Conservation (phyloP, 1,284 basidiomycete species). For the Inonotus hispidus region DNA sequence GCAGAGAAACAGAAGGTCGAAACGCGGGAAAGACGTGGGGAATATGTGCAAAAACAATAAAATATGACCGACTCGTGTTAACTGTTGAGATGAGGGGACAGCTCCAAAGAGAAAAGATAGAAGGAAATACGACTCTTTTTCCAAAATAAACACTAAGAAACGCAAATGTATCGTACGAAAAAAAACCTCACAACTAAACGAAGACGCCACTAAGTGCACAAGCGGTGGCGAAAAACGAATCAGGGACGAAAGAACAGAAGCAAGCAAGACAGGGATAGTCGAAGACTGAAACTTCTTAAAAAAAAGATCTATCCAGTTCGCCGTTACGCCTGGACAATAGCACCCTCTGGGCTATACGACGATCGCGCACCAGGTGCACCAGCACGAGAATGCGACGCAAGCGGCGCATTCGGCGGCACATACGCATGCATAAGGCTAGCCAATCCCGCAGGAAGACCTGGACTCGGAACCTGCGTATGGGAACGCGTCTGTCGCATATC, state of each 20-base stretch:
- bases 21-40: neutral
- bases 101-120: too few species aligned
- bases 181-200: neutral
- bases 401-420: conserved; percentile 26
- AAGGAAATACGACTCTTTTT: too few species aligned
- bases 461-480: conserved; percentile 28
- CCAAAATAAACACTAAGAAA: neutral
- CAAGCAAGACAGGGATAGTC: neutral
- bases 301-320: neutral
- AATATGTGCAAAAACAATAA: neutral
- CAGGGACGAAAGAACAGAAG: neutral
- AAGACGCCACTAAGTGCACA: neutral
- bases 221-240: neutral
- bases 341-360: conserved; percentile 3
- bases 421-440: conserved; percentile 66
- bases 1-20: neutral
- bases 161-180: neutral
- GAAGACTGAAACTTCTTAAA: neutral
- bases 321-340: neutral
- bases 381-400: conserved; percentile 9
- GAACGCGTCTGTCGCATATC: conserved; percentile 39
- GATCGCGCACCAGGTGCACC: neutral
- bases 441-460: conserved; percentile 40
- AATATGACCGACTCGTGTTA: too few species aligned
- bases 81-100: too few species aligned